Evolutionary conservation across 2,329 filamentous ascomycete species (phyloP), one percentile per base, ranked within the genome.

Genomic region (Metarhizium anisopliae): DNA sequence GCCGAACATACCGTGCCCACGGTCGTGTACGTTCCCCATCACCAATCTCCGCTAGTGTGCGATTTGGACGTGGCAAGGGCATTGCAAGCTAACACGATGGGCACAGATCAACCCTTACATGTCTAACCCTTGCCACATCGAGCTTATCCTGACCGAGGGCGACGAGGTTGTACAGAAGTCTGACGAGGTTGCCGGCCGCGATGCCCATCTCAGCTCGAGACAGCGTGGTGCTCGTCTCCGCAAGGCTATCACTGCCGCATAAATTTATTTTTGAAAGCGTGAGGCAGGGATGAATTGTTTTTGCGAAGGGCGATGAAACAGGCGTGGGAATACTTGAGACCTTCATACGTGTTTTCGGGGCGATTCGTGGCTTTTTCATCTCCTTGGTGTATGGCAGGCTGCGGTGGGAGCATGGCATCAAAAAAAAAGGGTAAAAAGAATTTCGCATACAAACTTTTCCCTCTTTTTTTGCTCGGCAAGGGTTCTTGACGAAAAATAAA

Each of bases 61-160:
- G 13, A 55, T 35, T 11, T 18, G 20, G 20, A 16, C 4, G 36
- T 36, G 18, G 16, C 3, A 47, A 20, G 6, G 11, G 16, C 50
- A 29, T 55, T 35, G 47, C 54, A 52, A 66, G 74, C 65, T 73
- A 59, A 52, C 20, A 54, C 50, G n/a, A 25, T 25, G 4, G 25
- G 13, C 47, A 60, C 30, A 96, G 92, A 99, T 99, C 83, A 99
- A 99, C 87, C 94, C 94, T 63, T 99, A 97, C 86, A 97, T 99
- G 95, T 96, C 92, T 68, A 95, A 95, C 87, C 94, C 94, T 68
- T 99, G 93, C 89, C 94, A 99, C 87, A 96, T 99, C 78, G 95
- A 99, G 84, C 83, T 99, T 71, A 99, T 99, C 85, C 86, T 99
- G 69, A 96, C 93, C 73, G 95, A 99, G 85, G 91, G 83, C 70